Evolutionary conservation across 1,139 yeast genomes (phyloP), one percentile per base, ranked within the genome.

Genomic region (Candida gigantensis): DNA sequence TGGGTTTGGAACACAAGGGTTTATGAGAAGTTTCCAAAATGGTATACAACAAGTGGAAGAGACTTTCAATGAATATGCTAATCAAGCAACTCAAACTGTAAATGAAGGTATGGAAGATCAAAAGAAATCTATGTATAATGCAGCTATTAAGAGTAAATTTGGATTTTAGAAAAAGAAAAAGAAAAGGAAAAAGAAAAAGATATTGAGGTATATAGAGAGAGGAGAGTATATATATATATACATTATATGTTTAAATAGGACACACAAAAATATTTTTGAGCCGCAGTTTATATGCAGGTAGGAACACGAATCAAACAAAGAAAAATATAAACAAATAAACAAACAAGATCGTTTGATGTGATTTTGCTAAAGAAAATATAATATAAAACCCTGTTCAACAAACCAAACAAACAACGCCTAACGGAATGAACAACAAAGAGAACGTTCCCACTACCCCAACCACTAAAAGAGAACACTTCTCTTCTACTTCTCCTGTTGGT

Each of bases 1-100:
- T 8, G 51, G 53, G 3, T 46, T 62, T 35, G 69, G 66, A 0
- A 46, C 55, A 3, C 57, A 47, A 24, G 72, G 74, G 4, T 63
- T 78, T 32, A 63, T 77, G 56, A 69, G 74, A 44, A 60, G 68
- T 3, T 46, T 81, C 14, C 81, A 77, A 43, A 64, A 66, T 21
- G 81, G 82, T 0, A 57, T 77, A 39, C 84, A 79, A 34, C 52
- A 62, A 4, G 59, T 77, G 10, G 86, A 79, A 51, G 82, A 77
- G 43, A 61, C 73, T 3, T 55, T 80, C 36, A 75, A 78, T 50
- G 80, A 77, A 18, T 79, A 78, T 46, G 86, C 86, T 3, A 73
- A 67, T 30, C 67, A 61, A 24, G 63, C 79, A 32, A 72, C 77
- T 44, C 81, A 80, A 45, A 58, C 73, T 6, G 63, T 81, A 66